Evolutionary conservation across 345 rosid species (phyloP).

Genomic region (Gossypium mustelinum): DNA sequence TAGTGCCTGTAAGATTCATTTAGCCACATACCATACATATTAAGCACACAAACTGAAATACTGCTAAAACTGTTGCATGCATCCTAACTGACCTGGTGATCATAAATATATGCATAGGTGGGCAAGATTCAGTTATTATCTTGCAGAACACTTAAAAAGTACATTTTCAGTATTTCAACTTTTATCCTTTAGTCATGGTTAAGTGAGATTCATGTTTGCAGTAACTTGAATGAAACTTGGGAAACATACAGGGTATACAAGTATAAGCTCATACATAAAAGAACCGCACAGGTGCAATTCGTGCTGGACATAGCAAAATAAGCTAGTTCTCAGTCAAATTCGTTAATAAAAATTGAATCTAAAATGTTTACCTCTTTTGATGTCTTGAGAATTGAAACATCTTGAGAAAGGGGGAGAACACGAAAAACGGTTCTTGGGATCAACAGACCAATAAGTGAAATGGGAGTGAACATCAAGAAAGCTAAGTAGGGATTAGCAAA

Average conservation of each 20-base stretch:
- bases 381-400: slow-evolving; percentile 47
- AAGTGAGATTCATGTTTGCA: not conserved
- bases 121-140: not conserved
- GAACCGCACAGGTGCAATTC: not conserved
- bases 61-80: not conserved
- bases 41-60: too few relatives aligned
- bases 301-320: not conserved
- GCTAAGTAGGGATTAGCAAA: slow-evolving; percentile 87
- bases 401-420: slow-evolving; percentile 51
- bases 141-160: not conserved
- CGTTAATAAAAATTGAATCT: slow-evolving; percentile 11
- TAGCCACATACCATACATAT: not conserved
- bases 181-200: not conserved
- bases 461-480: slow-evolving; percentile 78
- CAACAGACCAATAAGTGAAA: slow-evolving; percentile 73
- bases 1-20: slow-evolving; percentile 47
- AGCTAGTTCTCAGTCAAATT: slow-evolving; percentile 1
- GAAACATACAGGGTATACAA: slow-evolving; percentile 2
- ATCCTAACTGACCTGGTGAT: not conserved
- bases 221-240: not conserved
- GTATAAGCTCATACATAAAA: not conserved
- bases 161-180: not conserved
- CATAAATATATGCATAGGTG: not conserved
- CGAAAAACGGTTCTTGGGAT: slow-evolving; percentile 59
- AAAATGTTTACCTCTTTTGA: slow-evolving; percentile 57